phyloP scores from a whole-genome alignment of 345 rosid genomes.

The Theobroma cacao region DNA sequence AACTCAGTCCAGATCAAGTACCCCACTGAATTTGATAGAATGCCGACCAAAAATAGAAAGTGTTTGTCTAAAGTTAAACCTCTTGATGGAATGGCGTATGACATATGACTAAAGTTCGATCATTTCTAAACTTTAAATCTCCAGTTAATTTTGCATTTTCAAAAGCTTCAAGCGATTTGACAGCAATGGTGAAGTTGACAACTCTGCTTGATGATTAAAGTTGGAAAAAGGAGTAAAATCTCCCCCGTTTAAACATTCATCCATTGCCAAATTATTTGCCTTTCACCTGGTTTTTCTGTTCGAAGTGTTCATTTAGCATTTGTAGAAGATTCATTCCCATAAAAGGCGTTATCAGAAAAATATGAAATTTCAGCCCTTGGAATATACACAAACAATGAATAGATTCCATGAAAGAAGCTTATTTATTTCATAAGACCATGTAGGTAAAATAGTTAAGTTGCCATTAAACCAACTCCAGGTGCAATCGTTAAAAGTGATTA shows the following conservation, averaged over 20 bases:
- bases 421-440: conserved; percentile 2
- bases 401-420: conserved; percentile 1
- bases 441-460: not conserved
- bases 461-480: conserved; percentile 8
- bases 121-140: conserved; percentile 11
- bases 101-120: not conserved
- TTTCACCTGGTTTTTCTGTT: not conserved
- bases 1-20: not conserved
- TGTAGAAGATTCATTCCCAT: not conserved
- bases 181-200: conserved; percentile 1
- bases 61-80: not conserved
- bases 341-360: not conserved
- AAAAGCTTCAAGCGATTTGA: conserved; percentile 10
- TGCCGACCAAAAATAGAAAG: conserved; percentile 1
- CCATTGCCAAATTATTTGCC: not conserved
- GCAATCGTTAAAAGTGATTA: conserved; percentile 10
- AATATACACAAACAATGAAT: not conserved
- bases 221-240: not conserved
- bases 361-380: not conserved
- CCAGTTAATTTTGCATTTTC: conserved; percentile 4
- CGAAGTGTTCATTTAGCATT: not conserved
- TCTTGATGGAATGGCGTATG: not conserved
- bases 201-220: not conserved
- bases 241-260: not conserved
- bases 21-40: not conserved